These are phyloP conservation scores for Sutorius eximius DNA, from an alignment of 1,284 basidiomycete genomes.

Conservation along the genomic window DNA sequence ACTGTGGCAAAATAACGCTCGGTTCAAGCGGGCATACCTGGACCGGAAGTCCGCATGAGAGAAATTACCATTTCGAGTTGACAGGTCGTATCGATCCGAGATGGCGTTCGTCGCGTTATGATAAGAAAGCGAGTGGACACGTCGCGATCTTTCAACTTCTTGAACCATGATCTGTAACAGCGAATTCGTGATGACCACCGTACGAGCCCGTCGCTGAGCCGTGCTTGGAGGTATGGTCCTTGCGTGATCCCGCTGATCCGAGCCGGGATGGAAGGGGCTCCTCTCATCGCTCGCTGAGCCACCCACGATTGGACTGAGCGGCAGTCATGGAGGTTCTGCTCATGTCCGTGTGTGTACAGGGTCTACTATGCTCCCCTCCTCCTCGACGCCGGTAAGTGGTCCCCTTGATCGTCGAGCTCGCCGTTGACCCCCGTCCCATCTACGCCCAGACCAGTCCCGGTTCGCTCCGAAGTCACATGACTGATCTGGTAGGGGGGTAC, in stretches of 20 bases:
- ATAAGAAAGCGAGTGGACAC: conserved; percentile 20
- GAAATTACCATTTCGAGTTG: background rate
- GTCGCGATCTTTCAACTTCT: conserved; percentile 2
- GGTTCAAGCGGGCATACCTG: too few species aligned
- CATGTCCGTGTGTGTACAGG: background rate
- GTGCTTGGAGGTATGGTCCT: conserved; percentile 9
- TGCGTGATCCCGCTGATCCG: conserved; percentile 12
- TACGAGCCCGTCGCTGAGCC: conserved; percentile 14
- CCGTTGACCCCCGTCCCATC: conserved; percentile 13
- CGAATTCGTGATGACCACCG: conserved; percentile 2
- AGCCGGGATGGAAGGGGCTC: background rate
- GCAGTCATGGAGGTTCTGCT: background rate
- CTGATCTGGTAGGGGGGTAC: conserved; percentile 9
- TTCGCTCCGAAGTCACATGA: conserved; percentile 21
- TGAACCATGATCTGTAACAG: conserved; percentile 20
- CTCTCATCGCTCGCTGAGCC: background rate
- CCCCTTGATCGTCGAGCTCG: conserved; percentile 6
- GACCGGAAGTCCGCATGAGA: background rate
- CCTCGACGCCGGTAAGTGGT: background rate
- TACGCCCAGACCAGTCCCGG: background rate
- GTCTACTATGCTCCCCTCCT: background rate
- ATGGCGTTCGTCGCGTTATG: conserved; percentile 2
- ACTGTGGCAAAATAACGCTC: background rate
- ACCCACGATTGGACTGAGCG: background rate
- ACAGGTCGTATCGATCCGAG: conserved; percentile 32